Percentiles rank a stretch among this genome's conserved stretches.
Evolutionary conservation across 805 yeast species (phyloP).

Genomic region (Wickerhamomyces xylosicus): DNA sequence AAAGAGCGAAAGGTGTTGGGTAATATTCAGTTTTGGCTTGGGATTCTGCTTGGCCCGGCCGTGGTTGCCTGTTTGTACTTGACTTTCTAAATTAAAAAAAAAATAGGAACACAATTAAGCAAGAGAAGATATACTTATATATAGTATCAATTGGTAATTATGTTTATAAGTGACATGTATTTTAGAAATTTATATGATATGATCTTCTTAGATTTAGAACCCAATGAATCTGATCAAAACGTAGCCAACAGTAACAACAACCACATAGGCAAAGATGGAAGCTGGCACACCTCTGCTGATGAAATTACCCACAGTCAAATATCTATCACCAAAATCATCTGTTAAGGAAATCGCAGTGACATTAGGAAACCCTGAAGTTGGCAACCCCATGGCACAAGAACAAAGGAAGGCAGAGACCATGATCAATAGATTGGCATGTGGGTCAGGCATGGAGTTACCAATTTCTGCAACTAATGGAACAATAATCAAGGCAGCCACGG

Average conservation of each 20-base stretch:
- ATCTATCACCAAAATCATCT: conserved; percentile 86
- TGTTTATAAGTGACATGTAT: neutral
- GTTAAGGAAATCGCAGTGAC: conserved; percentile 94
- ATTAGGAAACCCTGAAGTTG: conserved; percentile 96
- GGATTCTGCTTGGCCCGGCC: conserved; percentile 84
- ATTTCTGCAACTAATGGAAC: conserved; percentile 86
- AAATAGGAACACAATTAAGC: too few species aligned
- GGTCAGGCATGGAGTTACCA: conserved; percentile 62
- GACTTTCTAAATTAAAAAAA: conserved; percentile 62
- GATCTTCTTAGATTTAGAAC: conserved; percentile 29
- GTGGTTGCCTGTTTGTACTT: conserved; percentile 77
- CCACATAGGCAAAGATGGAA: conserved; percentile 61
- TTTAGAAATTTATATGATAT: too few species aligned
- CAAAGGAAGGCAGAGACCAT: conserved; percentile 58
- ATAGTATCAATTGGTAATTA: too few species aligned
- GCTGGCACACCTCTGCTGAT: conserved; percentile 88
- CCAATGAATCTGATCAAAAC: conserved; percentile 52
- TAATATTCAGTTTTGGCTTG: conserved; percentile 82
- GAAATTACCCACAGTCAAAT: conserved; percentile 76
- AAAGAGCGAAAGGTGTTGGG: conserved; percentile 52
- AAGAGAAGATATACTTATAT: neutral
- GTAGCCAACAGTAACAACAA: conserved; percentile 74
- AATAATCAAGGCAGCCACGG: conserved; percentile 91
- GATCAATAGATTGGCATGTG: conserved; percentile 79
- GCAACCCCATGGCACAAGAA: conserved; percentile 95